Base-by-base conservation (phyloP, 768 basidiomycete genomes). In the Cantharellus cinnabarinus region DNA sequence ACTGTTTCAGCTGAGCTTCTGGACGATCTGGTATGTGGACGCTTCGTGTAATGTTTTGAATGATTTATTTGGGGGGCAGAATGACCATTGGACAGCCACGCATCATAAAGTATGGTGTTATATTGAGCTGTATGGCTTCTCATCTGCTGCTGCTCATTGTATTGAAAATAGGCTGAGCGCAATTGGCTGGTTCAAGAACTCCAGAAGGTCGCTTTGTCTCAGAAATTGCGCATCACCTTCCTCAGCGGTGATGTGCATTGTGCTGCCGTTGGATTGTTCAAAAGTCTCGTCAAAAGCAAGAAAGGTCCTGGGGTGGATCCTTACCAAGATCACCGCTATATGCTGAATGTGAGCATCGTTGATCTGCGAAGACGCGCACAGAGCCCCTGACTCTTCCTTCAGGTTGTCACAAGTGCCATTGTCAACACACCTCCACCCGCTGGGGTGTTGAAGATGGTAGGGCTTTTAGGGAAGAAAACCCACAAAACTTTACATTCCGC, bases 211-310 rank as follows among this genome's bases (percentile, higher is more conserved):
- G 84, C 91, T 0, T 68, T 71, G 50, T 68, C 70, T 54, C 80
- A 78, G 68, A 74, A 76, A 37, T 68, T 84, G 39, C 79, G 95
- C 37, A 75, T 99, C n/a, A 77, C 82, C 0, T 91, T 93, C 69
- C 66, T 98, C 15, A 84, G 83, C 0, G 95, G 95, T 2, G 93
- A 99, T 68, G 94, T 97, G 10, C 94, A 97, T 67, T 86, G 86
- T 64, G 86, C 86, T 0, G 85, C 88, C 0, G 86, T 90, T 0
- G 86, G 85, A 2, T 69, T 82, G 2, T 71, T 91, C 63, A 88
- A 82, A 70, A 85, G 85, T 2, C 72, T 83, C 50, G 74, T 71
- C 60, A 70, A 70, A 60, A 29, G 20, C 20, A 67, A 65, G 2
- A 82, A 79, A 65, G 74, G 74, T 41, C 66, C 71, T 2, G 77